Evolutionary conservation across 805 yeast genomes (phyloP), one percentile per base, ranked within the genome.

Genomic region (Saccharomycopsis babjevae): DNA sequence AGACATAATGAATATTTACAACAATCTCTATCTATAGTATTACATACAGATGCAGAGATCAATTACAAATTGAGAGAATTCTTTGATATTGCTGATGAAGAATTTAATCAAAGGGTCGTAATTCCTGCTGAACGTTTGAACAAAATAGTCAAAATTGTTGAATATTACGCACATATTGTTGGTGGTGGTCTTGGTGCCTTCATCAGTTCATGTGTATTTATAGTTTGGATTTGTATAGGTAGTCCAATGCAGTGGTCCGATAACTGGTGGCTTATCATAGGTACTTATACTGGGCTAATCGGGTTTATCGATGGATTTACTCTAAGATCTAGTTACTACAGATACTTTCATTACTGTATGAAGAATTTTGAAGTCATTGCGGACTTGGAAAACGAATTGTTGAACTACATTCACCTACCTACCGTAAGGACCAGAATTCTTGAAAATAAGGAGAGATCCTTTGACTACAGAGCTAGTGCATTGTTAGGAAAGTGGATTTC

Each of bases 211-310:
- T 64, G 62, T 28, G 79, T 71, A 11, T 70, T 77, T 58, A 66
- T 65, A 15, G 72, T 66, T 22, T 77, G 80, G 80, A 18, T 75
- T 18, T 67, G 67, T 25, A 67, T 75, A 39, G 80, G 80, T 50
- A 57, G 65, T 46, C 59, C 68, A n/a, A 69, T 77, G 74, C 32
- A 66, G 38, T 77, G 74, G 73, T 65, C 65, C 64, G 72, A 69
- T 56, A 69, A 75, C 60, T 77, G 80, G 80, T 77, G 79, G 79
- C 67, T 77, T 50, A 75, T 77, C 50, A 76, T 76, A 63, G 80
- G 80, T 56, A 76, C 80, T 1, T 77, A 77, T 62, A 74, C 80
- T 0, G 80, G 80, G 20, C 68, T 77, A 25, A 68, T 76, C 50
- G 79, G 79, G 1, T 76, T 76, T 62, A 58, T 74, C 55, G 80